Percentiles rank a stretch among this genome's conserved stretches.
These are phyloP conservation scores for Globisporangium cystogenes DNA, from an alignment of 352 stramenopile species.

Conservation along the genomic window DNA sequence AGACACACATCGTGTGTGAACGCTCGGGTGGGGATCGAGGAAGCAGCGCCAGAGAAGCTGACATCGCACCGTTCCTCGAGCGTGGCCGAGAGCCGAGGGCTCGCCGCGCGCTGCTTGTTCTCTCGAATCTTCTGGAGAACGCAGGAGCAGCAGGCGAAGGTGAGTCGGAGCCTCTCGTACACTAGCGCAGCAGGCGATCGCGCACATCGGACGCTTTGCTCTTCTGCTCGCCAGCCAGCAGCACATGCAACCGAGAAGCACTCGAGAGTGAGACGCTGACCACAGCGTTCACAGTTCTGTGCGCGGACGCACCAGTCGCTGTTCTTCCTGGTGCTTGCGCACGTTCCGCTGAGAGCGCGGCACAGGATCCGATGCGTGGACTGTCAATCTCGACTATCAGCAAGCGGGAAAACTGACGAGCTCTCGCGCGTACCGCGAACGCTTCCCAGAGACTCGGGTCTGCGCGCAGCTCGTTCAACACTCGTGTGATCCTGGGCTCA, in stretches of 20 bases:
- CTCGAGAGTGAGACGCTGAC: neutral
- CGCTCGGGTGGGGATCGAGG: neutral
- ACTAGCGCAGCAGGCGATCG: neutral
- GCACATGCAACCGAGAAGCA: neutral
- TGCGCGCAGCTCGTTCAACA: constrained; percentile 51
- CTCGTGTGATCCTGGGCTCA: constrained; percentile 32
- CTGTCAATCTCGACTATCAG: neutral
- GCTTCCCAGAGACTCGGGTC: constrained; percentile 45
- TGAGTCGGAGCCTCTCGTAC: neutral
- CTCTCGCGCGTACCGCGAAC: constrained; percentile 32
- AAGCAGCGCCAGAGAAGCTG: neutral
- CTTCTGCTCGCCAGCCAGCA: constrained; percentile 15
- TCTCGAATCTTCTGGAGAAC: constrained; percentile 49
- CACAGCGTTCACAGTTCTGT: too few relatives aligned
- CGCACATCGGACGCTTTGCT: constrained; percentile 29
- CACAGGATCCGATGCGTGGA: neutral
- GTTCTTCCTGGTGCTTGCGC: constrained; percentile 9
- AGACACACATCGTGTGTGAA: neutral
- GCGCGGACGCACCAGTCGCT: constrained; percentile 6
- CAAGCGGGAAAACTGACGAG: too few relatives aligned
- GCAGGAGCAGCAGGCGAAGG: neutral
- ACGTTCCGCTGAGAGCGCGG: constrained; percentile 15
- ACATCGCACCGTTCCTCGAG: constrained; percentile 23
- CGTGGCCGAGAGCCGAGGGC: constrained; percentile 15
- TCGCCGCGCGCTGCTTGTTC: constrained; percentile 39